phyloP scores from a whole-genome alignment of 2,329 filamentous ascomycete species.

The Pestalotiopsis sp. region DNA sequence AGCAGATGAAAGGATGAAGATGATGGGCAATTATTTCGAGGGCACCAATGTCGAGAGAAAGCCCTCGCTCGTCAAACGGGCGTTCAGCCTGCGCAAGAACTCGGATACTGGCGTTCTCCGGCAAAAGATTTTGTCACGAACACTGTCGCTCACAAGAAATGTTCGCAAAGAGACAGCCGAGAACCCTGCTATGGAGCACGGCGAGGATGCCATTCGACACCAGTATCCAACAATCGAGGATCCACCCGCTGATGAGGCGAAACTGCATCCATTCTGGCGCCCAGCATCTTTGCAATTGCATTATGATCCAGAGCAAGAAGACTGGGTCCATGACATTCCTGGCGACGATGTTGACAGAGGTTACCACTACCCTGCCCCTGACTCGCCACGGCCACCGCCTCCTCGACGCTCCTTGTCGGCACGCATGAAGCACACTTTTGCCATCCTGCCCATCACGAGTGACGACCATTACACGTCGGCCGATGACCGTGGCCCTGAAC shows the following conservation, averaged over 20 bases:
- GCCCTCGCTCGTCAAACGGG: conserved; percentile 57
- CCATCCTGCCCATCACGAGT: conserved; percentile 57
- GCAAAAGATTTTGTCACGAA: conserved; percentile 49
- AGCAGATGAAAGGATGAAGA: conserved; percentile 51
- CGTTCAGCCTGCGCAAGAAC: conserved; percentile 52
- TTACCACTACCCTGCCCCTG: conserved; percentile 50
- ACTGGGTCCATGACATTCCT: conserved; percentile 30
- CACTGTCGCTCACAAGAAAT: conserved; percentile 55
- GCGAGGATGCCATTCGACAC: conserved; percentile 30
- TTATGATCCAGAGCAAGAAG: conserved; percentile 28
- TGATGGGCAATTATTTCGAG: conserved; percentile 58
- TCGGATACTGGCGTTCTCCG: conserved; percentile 47
- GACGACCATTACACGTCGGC: conserved; percentile 38
- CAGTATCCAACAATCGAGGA: conserved; percentile 47
- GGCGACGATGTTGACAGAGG: conserved; percentile 36
- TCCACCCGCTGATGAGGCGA: conserved; percentile 53
- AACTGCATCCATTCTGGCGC: conserved; percentile 64
- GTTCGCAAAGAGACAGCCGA: conserved; percentile 33
- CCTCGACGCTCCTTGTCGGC: conserved; percentile 52
- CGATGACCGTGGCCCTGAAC: conserved; percentile 45
- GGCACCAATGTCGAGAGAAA: conserved; percentile 41
- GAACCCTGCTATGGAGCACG: conserved; percentile 26
- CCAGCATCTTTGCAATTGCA: conserved; percentile 49
- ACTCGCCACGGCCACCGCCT: conserved; percentile 45
- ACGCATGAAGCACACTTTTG: conserved; percentile 61